Evolutionary conservation across 495 filamentous ascomycete species (phyloP).

Genomic region (Aspergillus avenaceus): DNA sequence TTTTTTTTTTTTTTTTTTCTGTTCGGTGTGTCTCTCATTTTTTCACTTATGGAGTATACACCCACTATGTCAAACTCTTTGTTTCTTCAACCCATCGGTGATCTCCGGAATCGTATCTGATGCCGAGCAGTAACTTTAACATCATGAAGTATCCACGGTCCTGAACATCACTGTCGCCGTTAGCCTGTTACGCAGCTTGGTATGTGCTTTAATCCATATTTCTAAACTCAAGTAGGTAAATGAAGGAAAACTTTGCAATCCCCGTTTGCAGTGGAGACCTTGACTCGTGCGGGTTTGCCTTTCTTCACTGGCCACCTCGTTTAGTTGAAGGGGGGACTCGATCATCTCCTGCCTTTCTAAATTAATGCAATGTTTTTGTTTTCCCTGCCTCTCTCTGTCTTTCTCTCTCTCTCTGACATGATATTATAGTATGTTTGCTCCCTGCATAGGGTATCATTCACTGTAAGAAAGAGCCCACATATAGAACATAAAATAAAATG

Average conservation of each 20-base stretch:
- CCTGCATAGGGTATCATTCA: neutral
- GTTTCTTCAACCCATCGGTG: constrained; percentile 20
- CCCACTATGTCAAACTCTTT: constrained; percentile 1
- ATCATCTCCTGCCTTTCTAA: no score
- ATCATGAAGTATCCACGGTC: constrained; percentile 3
- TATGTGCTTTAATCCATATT: no score
- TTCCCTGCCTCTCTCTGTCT: no score
- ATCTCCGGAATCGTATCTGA: constrained; percentile 18
- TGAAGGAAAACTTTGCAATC: no score
- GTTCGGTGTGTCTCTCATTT: constrained; percentile 2
- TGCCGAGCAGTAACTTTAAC: neutral
- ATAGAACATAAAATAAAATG: no score
- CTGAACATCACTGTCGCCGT: neutral
- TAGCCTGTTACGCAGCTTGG: neutral
- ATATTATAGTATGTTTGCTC: neutral
- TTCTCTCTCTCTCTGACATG: neutral
- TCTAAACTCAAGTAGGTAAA: neutral
- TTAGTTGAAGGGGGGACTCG: no score
- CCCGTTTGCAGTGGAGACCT: no score
- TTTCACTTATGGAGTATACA: no score
- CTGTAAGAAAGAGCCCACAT: no score
- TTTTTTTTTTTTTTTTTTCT: neutral
- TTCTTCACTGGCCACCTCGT: no score
- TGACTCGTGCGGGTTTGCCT: no score
- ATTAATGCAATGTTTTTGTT: no score